These are phyloP conservation scores for Solidago caesia DNA, from an alignment of 129 eudicot species.

Conservation along the genomic window DNA sequence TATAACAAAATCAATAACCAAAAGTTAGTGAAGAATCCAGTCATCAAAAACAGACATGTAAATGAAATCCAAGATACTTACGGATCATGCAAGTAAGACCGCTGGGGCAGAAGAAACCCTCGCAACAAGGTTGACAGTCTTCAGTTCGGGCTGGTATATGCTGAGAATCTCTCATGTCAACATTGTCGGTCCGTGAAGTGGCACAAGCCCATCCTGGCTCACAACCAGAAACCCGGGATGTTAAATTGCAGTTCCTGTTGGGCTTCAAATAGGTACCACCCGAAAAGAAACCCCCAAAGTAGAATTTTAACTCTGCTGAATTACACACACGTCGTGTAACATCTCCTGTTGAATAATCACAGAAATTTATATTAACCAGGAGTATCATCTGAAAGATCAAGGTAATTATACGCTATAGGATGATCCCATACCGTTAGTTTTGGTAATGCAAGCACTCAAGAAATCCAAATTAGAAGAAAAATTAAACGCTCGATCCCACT, in stretches of 20 bases:
- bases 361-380: neutral
- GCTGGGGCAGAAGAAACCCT: conserved; percentile 87
- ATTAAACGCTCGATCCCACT: conserved; percentile 77
- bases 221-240: conserved; percentile 77
- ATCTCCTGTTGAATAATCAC: conserved; percentile 47
- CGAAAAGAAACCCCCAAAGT: conserved; percentile 50
- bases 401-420: neutral
- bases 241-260: conserved; percentile 74
- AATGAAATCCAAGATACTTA: conserved; percentile 37
- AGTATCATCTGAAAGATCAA: neutral
- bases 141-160: conserved; percentile 71
- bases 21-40: conserved; percentile 11
- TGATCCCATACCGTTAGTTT: conserved; percentile 51
- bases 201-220: conserved; percentile 99
- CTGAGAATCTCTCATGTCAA: conserved; percentile 47
- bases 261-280: conserved; percentile 40
- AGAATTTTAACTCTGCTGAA: conserved; percentile 70
- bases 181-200: conserved; percentile 28
- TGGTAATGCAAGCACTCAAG: conserved; percentile 60
- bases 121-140: conserved; percentile 73
- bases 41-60: neutral
- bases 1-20: conserved; percentile 30
- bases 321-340: conserved; percentile 58
- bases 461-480: conserved; percentile 62
- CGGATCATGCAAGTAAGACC: conserved; percentile 98